Evolutionary conservation across 495 filamentous ascomycete genomes (phyloP).

Genomic region (Amorphotheca resinae): DNA sequence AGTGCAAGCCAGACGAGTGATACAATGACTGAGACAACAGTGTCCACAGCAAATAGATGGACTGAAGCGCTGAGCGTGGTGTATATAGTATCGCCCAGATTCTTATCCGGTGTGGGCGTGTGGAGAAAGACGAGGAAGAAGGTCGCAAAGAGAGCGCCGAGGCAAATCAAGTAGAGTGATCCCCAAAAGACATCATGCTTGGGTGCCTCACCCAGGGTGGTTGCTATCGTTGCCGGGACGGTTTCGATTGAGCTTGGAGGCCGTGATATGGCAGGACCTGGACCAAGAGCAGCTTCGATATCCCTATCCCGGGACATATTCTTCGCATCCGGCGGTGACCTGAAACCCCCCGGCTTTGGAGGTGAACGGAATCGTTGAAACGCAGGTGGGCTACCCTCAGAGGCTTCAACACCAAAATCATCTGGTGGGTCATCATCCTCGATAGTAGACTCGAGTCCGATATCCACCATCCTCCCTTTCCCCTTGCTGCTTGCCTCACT

Average conservation of each 20-base stretch:
- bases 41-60: constrained; percentile 80
- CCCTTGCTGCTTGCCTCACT: constrained; percentile 36
- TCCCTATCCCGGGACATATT: constrained; percentile 7
- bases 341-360: constrained; percentile 23
- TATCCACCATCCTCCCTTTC: constrained; percentile 69
- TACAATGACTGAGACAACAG: constrained; percentile 74
- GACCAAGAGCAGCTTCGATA: constrained; percentile 5
- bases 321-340: constrained; percentile 14
- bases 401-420: constrained; percentile 42
- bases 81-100: constrained; percentile 86
- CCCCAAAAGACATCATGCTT: constrained; percentile 82
- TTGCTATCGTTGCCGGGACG: constrained; percentile 17
- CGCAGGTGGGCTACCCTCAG: constrained; percentile 60
- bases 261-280: constrained; percentile 3
- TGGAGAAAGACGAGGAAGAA: constrained; percentile 83
- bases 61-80: constrained; percentile 77
- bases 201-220: constrained; percentile 17
- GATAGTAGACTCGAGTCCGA: constrained; percentile 60
- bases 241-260: constrained; percentile 19
- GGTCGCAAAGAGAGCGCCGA: constrained; percentile 72
- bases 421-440: constrained; percentile 47
- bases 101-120: constrained; percentile 54
- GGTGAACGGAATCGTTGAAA: constrained; percentile 69
- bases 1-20: constrained; percentile 85
- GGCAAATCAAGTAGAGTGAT: constrained; percentile 74